Evolutionary conservation across 768 basidiomycete genomes (phyloP).

Genomic region (Amanita molliuscula): DNA sequence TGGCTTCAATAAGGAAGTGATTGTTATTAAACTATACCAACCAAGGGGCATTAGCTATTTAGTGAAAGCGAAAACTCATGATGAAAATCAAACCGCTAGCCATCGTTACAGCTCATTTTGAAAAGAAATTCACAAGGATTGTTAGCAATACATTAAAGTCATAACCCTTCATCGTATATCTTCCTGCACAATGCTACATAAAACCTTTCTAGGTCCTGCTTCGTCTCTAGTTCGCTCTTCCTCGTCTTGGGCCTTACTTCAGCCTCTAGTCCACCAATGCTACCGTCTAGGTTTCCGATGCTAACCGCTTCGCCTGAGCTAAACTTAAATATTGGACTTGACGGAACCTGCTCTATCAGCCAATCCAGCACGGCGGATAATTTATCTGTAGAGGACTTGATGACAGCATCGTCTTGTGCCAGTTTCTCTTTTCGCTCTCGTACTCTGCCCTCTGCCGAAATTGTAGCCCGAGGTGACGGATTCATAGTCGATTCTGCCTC

Average conservation of each 20-base stretch:
- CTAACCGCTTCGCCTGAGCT: slow-evolving; percentile 6
- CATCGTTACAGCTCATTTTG: too few species aligned
- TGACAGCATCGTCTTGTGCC: slow-evolving; percentile 37
- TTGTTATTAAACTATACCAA: too few species aligned
- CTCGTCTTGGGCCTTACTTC: slow-evolving; percentile 14
- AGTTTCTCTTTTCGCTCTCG: slow-evolving; percentile 15
- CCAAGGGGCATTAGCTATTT: too few species aligned
- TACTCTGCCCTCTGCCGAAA: slow-evolving; percentile 5
- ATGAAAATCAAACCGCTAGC: too few species aligned
- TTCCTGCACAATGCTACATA: slow-evolving; percentile 85
- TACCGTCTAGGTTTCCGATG: slow-evolving; percentile 12
- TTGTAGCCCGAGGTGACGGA: background rate
- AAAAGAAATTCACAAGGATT: too few species aligned
- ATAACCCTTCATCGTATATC: slow-evolving; percentile 89
- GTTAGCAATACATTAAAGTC: slow-evolving; percentile 12
- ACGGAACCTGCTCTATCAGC: slow-evolving; percentile 44
- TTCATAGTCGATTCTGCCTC: slow-evolving; percentile 8
- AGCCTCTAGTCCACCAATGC: slow-evolving; percentile 15
- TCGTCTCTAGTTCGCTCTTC: slow-evolving; percentile 46
- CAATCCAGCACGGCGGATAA: slow-evolving; percentile 72
- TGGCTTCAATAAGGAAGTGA: too few species aligned
- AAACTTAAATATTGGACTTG: slow-evolving; percentile 3
- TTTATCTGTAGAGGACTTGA: slow-evolving; percentile 61
- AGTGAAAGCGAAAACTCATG: too few species aligned
- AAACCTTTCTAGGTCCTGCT: slow-evolving; percentile 79